Percentiles rank a stretch among this genome's conserved stretches.
These are phyloP conservation scores for Crithidia mellificae DNA, from an alignment of 208 protist species.

Conservation along the genomic window DNA sequence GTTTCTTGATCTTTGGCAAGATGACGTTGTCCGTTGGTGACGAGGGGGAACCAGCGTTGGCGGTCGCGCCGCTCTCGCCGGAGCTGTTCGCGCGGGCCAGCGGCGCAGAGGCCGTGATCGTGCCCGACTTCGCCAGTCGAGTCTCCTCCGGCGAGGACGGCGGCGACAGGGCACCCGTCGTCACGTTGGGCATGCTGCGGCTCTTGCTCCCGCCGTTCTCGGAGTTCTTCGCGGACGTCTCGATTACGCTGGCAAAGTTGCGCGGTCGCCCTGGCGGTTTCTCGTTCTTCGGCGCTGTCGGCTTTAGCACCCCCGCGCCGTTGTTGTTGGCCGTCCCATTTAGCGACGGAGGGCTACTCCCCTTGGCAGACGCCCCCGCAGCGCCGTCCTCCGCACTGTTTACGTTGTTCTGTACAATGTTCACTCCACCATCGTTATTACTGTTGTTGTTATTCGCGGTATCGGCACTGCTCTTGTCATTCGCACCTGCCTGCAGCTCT, in stretches of 20 bases:
- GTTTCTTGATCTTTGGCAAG: conserved; percentile 51
- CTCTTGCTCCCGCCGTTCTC: conserved; percentile 7
- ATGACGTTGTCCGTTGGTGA: conserved; percentile 25
- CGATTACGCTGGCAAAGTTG: conserved; percentile 39
- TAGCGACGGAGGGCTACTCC: neutral
- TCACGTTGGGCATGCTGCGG: conserved; percentile 18
- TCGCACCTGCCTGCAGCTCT: too few relatives aligned
- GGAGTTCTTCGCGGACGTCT: conserved; percentile 20
- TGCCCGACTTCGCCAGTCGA: conserved; percentile 7
- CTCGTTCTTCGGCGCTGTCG: conserved; percentile 53
- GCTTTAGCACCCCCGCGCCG: conserved; percentile 24
- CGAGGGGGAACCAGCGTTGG: neutral
- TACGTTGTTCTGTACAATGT: too few relatives aligned
- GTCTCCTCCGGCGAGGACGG: conserved; percentile 22
- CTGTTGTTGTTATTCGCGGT: neutral
- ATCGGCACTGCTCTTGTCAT: neutral
- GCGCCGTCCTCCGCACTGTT: neutral
- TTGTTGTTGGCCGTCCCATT: neutral
- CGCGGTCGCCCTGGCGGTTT: conserved; percentile 42
- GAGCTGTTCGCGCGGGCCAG: conserved; percentile 11
- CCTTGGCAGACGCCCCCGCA: neutral
- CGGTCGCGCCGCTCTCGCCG: neutral
- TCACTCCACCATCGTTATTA: too few relatives aligned
- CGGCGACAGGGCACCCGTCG: conserved; percentile 7
- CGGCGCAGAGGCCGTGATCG: neutral